Base-by-base conservation (phyloP, 2,329 filamentous ascomycete genomes). In the Arachnomyces sp. region DNA sequence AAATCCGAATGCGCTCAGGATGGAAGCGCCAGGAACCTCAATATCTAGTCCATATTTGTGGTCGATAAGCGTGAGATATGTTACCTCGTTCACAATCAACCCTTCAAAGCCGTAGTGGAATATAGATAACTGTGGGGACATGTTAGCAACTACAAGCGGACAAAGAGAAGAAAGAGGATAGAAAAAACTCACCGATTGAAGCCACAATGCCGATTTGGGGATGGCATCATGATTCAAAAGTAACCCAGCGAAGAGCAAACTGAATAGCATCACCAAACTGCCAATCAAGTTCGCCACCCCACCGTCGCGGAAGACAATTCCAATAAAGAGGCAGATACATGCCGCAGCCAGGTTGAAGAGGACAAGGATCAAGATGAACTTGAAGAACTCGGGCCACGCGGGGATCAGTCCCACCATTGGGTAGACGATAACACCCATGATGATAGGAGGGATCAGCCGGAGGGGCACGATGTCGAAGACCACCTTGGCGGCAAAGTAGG, bases 71-170 rank as follows among this genome's bases (percentile, higher is more conserved):
- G 84, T 90, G 32, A 98, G 71, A 54, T 87, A 86, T 17, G 87
- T 81, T 34, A 95, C 93, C 67, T 98, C 92, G 57, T 96, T 98
- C 52, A 98, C 92, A 47, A 96, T 94, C 11, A 98, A 75, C 2
- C 86, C 84, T 70, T 98, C 92, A 53, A 96, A 96, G 4, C 83
- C 90, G 58, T 94, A 98, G 60, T 98, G 92, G 74, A 98, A 98
- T 47, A 98, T 98, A 2, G 89, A 95, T 7, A 98, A 68, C 66
- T 82, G 50, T 18, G 39, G 8, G 3, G n/a, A 13, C 28, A 39
- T 28, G 42, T 64, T 52, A 68, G 56, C 34, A 45, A 12, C 18
- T 7, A 15, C 20, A 32, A 5, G 14, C 33, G 12, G 9, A n/a
- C 3, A 35, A 28, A 14, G 9, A 14, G 13, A 18, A 13, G 25